A percentile compares a stretch with the other conserved stretches of the same genome.
Evolutionary conservation across 108 stramenopile genomes (phyloP).

Genomic region (Cyclotella cryptica): DNA sequence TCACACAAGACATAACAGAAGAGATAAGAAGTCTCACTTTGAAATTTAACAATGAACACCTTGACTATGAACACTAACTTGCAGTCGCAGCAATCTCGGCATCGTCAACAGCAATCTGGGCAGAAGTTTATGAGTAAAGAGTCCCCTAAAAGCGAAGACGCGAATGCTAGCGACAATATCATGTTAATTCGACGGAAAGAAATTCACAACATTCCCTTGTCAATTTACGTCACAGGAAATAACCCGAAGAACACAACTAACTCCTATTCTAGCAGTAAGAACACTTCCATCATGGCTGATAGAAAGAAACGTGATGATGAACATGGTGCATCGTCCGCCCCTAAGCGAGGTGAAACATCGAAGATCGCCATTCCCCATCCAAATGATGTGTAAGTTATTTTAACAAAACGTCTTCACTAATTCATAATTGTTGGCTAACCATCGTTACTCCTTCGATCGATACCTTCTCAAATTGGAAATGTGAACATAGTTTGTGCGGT

Average conservation of each 20-base stretch:
- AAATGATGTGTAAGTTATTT: slow-evolving; percentile 43
- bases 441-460: neutral
- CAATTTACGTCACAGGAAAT: neutral
- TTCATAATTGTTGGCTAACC: neutral
- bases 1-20: neutral
- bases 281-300: neutral
- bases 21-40: neutral
- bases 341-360: neutral
- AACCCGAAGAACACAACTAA: neutral
- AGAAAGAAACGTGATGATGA: neutral
- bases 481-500: slow-evolving; percentile 59
- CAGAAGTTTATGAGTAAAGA: slow-evolving; percentile 6
- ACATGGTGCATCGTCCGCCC: neutral
- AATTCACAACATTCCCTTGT: neutral
- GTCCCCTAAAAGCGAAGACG: slow-evolving; percentile 4
- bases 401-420: neutral
- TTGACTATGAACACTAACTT: slow-evolving; percentile 13
- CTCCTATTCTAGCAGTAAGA: neutral
- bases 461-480: too few species aligned
- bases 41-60: neutral
- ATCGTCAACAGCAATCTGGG: slow-evolving; percentile 1
- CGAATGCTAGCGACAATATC: slow-evolving; percentile 13
- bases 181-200: slow-evolving; percentile 1
- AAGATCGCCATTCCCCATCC: slow-evolving; percentile 25
- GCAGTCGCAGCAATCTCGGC: slow-evolving; percentile 18